phyloP scores from a whole-genome alignment of 1,284 basidiomycete species.

The Cutaneotrichosporon cavernicola region DNA sequence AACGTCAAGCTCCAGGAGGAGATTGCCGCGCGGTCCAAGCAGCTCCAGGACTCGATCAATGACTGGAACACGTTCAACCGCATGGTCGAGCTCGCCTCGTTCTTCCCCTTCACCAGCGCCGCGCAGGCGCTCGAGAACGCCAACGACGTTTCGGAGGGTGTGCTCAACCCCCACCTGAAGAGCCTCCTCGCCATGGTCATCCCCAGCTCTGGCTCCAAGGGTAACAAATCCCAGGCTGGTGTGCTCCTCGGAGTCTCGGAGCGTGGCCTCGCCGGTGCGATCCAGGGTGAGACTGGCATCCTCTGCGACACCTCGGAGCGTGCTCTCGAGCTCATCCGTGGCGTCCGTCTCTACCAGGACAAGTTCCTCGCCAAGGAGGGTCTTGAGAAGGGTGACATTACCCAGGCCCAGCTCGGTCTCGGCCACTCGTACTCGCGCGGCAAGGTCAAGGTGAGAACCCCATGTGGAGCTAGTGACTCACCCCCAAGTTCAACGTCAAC shows the following conservation, averaged over 20 bases:
- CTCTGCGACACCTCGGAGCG: conserved; percentile 85
- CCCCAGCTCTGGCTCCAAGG: conserved; percentile 57
- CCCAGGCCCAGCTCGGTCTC: conserved; percentile 91
- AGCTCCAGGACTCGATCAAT: conserved; percentile 79
- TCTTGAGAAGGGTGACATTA: conserved; percentile 83
- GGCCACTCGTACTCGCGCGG: conserved; percentile 97
- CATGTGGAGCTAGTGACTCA: conserved; percentile 14
- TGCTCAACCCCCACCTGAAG: conserved; percentile 83
- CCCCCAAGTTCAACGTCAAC: conserved; percentile 89
- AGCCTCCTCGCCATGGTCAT: conserved; percentile 87
- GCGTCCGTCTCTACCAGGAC: conserved; percentile 86
- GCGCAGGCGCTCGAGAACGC: conserved; percentile 95
- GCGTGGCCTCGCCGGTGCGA: conserved; percentile 71
- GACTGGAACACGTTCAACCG: conserved; percentile 90
- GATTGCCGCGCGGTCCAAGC: conserved; percentile 77
- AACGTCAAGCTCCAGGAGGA: conserved; percentile 85
- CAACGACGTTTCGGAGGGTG: conserved; percentile 96
- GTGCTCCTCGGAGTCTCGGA: conserved; percentile 84
- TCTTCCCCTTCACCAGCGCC: conserved; percentile 91
- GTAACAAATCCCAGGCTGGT: conserved; percentile 68
- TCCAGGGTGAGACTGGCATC: conserved; percentile 74
- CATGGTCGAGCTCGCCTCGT: conserved; percentile 89
- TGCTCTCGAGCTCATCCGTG: conserved; percentile 85
- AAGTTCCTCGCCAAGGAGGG: conserved; percentile 68
- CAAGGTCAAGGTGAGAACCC: conserved; percentile 75